phyloP scores from a whole-genome alignment of 2,329 filamentous ascomycete genomes.

The Neofusicoccum cordaticola region DNA sequence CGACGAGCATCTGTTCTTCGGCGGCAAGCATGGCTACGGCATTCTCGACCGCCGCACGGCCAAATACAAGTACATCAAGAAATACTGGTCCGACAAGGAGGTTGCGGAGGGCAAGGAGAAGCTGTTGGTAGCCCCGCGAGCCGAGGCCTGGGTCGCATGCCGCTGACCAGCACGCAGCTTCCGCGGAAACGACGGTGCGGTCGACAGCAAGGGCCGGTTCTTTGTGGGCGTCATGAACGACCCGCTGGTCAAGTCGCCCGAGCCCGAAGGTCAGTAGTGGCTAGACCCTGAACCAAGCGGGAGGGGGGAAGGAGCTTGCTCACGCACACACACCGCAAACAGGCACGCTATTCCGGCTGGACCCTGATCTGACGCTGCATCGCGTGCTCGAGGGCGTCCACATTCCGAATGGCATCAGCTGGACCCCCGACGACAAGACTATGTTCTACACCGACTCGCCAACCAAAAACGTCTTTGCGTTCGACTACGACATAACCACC shows the following conservation, averaged over 20 bases:
- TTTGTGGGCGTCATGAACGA: conserved; percentile 89
- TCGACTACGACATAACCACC: conserved; percentile 66
- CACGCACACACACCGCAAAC: not conserved
- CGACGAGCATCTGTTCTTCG: conserved; percentile 70
- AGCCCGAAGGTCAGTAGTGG: conserved; percentile 33
- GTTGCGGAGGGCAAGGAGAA: conserved; percentile 44
- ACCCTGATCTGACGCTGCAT: conserved; percentile 58
- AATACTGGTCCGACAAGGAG: conserved; percentile 54
- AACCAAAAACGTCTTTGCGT: conserved; percentile 66
- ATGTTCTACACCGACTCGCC: conserved; percentile 84
- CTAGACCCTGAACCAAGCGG: not conserved
- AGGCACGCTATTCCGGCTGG: conserved; percentile 74
- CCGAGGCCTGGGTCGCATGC: not conserved
- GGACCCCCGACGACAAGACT: conserved; percentile 68
- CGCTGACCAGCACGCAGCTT: conserved; percentile 39
- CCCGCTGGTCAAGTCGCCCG: conserved; percentile 58
- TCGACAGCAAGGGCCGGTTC: conserved; percentile 76
- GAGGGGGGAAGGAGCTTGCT: not conserved
- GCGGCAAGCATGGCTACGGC: conserved; percentile 79
- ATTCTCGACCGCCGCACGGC: conserved; percentile 65
- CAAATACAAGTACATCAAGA: conserved; percentile 55
- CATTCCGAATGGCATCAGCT: conserved; percentile 83
- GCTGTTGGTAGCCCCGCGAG: conserved; percentile 33
- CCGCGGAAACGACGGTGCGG: conserved; percentile 76
- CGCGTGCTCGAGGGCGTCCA: conserved; percentile 62